Evolutionary conservation across 1,139 yeast genomes (phyloP), one percentile per base, ranked within the genome.

Genomic region (Pichia sp.): DNA sequence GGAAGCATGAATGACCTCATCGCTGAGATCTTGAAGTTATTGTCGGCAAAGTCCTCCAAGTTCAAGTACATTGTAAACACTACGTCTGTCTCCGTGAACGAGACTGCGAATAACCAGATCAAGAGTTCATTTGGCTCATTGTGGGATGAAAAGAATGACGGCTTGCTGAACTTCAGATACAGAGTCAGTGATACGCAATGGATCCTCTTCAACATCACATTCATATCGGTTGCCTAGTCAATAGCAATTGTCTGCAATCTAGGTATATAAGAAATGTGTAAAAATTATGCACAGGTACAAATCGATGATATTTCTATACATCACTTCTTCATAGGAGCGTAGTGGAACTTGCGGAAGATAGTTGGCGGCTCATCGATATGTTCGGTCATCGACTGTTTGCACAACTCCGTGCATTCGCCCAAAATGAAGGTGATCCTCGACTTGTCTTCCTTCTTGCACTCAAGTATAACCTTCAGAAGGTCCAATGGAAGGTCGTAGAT

Each of bases 401-500:
- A 59, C 50, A 50, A 54, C 53, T 47, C 56, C 45, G 24, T 45
- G 53, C 66, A 63, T 54, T 65, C 67, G 12, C 58, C 62, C 38
- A 63, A 6, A 43, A 59, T 46, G 34, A 54, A 54, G 8, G 57
- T 48, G 30, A 47, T 48, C 20, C 40, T 57, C 0, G 60, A 58
- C n/a, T 59, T 57, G 27, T 55, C 56, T 14, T 52, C 57, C 52
- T 75, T 75, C 60, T 78, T 74, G 55, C 73, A 70, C 38, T 67
- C 72, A 52, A 77, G 62, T 16, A 77, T 67, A n/a, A 71, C 69
- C 29, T 81, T 82, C 60, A 92, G 77, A 66, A 88, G 85, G 53
- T 79, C 84, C 5, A 81, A 74, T 7, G 95, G 84, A 61, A 91
- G 79, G 63, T 82, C 83, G 64, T 84, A 80, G 70, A 85, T 89